Conservation (phyloP, 331 rosid genomes). For the Dryas integrifolia region DNA sequence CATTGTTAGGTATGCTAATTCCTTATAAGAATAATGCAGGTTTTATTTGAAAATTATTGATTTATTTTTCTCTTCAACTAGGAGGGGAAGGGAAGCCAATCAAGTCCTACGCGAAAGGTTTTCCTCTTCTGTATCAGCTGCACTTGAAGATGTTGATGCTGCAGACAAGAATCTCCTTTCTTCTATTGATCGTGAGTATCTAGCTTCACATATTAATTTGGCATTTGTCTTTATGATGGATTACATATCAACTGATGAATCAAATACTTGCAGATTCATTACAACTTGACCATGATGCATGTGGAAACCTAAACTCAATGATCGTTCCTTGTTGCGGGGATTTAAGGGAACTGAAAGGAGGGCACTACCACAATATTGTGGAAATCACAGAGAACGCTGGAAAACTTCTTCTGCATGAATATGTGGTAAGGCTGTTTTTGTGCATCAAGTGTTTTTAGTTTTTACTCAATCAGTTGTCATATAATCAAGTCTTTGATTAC, state of each 20-base stretch:
- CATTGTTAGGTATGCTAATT: constrained; percentile 64
- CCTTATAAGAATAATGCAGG: not conserved
- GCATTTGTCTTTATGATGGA: not conserved
- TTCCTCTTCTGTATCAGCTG: constrained; percentile 63
- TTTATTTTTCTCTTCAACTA: constrained; percentile 25
- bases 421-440: constrained; percentile 53
- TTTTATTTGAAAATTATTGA: constrained; percentile 21
- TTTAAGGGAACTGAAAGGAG: constrained; percentile 84
- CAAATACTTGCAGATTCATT: constrained; percentile 68
- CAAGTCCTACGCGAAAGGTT: constrained; percentile 69
- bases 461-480: not conserved
- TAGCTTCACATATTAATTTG: constrained; percentile 14
- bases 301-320: constrained; percentile 80
- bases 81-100: constrained; percentile 84
- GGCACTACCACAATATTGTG: constrained; percentile 84
- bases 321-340: constrained; percentile 85
- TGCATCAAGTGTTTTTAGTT: not conserved
- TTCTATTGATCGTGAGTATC: constrained; percentile 75
- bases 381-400: constrained; percentile 93
- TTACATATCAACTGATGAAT: constrained; percentile 26
- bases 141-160: constrained; percentile 73
- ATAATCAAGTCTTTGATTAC: too few species aligned
- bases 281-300: constrained; percentile 92
- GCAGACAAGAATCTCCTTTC: constrained; percentile 81
- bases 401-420: constrained; percentile 75